These are phyloP conservation scores for Artomyces pyxidatus DNA, from an alignment of 768 basidiomycete genomes.

Conservation along the genomic window DNA sequence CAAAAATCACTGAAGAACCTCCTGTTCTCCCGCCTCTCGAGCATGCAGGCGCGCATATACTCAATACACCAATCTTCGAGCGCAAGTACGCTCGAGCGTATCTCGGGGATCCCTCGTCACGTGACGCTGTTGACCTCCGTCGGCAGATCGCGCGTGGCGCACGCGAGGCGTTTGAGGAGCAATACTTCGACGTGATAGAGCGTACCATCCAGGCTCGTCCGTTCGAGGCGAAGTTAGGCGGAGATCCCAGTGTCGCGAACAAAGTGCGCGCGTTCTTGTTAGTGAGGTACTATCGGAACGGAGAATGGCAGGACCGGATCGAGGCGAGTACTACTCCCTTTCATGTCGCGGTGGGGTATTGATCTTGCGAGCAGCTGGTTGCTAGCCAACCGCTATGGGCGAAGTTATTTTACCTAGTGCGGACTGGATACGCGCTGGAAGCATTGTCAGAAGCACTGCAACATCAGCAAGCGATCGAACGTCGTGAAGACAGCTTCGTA, in stretches of 20 bases:
- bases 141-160: slow-evolving; percentile 73
- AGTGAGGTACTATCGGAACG: slow-evolving; percentile 72
- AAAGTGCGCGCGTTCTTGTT: slow-evolving; percentile 83
- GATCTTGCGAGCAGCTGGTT: slow-evolving; percentile 48
- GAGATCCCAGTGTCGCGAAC: slow-evolving; percentile 84
- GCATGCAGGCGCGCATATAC: slow-evolving; percentile 74
- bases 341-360: neutral
- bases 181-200: slow-evolving; percentile 81
- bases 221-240: slow-evolving; percentile 80
- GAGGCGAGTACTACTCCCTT: slow-evolving; percentile 50
- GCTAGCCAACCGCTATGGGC: slow-evolving; percentile 91
- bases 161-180: slow-evolving; percentile 77
- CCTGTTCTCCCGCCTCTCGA: slow-evolving; percentile 68
- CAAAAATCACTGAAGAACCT: slow-evolving; percentile 72
- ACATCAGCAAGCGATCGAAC: slow-evolving; percentile 63
- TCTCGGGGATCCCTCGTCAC: slow-evolving; percentile 53
- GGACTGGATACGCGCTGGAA: slow-evolving; percentile 76
- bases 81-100: slow-evolving; percentile 80
- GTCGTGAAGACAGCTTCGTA: slow-evolving; percentile 77
- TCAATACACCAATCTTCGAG: slow-evolving; percentile 72
- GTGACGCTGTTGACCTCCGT: slow-evolving; percentile 57
- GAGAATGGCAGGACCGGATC: slow-evolving; percentile 78
- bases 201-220: slow-evolving; percentile 75
- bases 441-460: slow-evolving; percentile 69
- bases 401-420: slow-evolving; percentile 84